Evolutionary conservation across 768 basidiomycete species (phyloP), one percentile per base, ranked within the genome.

Genomic region (Strobilomyces echinocephalus): DNA sequence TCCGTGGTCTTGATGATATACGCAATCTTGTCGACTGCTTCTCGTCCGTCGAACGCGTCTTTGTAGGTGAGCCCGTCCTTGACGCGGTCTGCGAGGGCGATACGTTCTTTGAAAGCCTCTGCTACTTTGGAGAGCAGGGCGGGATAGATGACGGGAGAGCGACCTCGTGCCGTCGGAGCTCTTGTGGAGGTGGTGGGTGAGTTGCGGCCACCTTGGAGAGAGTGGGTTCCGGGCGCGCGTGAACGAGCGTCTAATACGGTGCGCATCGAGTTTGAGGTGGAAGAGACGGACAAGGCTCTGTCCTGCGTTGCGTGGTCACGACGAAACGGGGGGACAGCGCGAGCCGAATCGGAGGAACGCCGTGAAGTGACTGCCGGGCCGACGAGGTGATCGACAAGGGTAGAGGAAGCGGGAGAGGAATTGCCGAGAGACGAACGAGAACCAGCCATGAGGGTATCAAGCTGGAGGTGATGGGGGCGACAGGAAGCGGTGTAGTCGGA

Each of bases 1-100:
- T 99, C 97, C 7, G 94, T 92, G 4, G 97, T 98, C 73, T 95
- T 95, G 79, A 98, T 97, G 67, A 99, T 95, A 66, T 97, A 93
- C 14, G 93, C 88, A 59, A 99, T 91, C 73, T 93, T 91, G 71
- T 95, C 92, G 36, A 99, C 95, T 1, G 97, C 97, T 63, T 95
- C 93, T 24, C 95, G 85, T 5, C 97, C 97, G 67, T 98, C 95
- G 62, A 99, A 99, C 2, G 93, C 84, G 63, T 95, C 92, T 64
- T 90, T 92, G 75, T 98, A 99, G 6, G 91, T 91, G 60, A 99
- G 80, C 2, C 93, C 95, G 65, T 99, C 95, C 70, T 99, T 99
- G 69, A 88, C 72, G 49, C 88, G 80, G 72, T 97, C 95, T 10
- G 81, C 66, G 43, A 92, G 73, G 12, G 74, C 63, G 63, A 98